Percentiles rank a stretch among this genome's conserved stretches.
Conservation (phyloP, 139 green algal species). For the Tetraselmis chui region DNA sequence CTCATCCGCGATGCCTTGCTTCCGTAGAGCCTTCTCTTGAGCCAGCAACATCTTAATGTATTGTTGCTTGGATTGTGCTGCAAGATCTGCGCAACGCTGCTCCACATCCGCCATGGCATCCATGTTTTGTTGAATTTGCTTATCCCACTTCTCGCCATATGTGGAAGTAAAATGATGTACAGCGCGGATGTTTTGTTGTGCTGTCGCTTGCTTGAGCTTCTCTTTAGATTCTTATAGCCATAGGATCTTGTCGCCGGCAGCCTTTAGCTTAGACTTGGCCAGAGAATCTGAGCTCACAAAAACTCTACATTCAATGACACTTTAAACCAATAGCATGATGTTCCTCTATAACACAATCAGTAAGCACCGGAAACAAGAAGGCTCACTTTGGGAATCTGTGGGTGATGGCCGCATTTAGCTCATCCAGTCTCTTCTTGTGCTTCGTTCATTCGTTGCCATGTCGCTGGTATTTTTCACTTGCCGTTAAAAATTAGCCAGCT, state of each 20-base stretch:
- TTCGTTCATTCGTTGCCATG: neutral
- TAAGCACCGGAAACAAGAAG: neutral
- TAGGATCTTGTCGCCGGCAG: neutral
- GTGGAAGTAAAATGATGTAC: neutral
- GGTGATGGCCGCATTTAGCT: neutral
- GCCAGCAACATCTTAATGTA: neutral
- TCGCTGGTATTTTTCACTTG: neutral
- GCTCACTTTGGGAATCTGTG: neutral
- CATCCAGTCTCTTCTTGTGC: neutral
- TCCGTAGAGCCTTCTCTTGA: neutral
- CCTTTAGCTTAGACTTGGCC: neutral
- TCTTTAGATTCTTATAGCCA: neutral
- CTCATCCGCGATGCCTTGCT: neutral
- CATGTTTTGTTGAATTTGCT: neutral
- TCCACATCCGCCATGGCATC: neutral
- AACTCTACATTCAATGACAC: neutral
- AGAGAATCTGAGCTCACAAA: neutral
- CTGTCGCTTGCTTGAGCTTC: neutral
- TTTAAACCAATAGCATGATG: neutral
- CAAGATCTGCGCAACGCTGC: neutral
- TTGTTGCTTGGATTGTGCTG: neutral
- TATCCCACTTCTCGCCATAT: neutral
- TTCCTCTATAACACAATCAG: neutral
- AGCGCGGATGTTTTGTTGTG: neutral
- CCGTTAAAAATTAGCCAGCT: neutral